A percentile compares a stretch with the other conserved stretches of the same genome.
These are phyloP conservation scores for Phytopythium montanum DNA, from an alignment of 352 stramenopile genomes.

Conservation along the genomic window DNA sequence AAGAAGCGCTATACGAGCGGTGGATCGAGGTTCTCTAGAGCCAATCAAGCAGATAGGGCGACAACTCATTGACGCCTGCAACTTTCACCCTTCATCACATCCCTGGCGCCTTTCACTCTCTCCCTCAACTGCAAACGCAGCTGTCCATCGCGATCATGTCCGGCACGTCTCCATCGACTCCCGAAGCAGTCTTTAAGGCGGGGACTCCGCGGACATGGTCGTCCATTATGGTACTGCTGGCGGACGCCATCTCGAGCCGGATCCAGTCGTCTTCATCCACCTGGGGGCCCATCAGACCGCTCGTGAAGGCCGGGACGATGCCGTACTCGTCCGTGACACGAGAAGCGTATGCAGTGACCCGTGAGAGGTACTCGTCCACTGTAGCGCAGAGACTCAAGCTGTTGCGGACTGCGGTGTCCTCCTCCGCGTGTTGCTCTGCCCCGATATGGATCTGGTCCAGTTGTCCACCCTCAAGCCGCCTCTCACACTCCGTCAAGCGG, in stretches of 20 bases:
- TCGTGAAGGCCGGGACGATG: constrained; percentile 1
- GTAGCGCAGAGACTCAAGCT: constrained; percentile 4
- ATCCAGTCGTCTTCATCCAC: constrained; percentile 6
- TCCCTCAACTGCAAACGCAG: not conserved
- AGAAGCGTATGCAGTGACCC: not conserved
- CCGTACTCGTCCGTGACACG: constrained; percentile 5
- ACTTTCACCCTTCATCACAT: not conserved
- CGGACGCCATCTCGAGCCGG: constrained; percentile 1
- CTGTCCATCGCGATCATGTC: not conserved
- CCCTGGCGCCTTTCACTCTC: not conserved
- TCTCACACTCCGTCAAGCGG: not conserved
- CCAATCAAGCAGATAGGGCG: no score
- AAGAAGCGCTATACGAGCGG: constrained; percentile 11
- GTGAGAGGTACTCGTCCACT: constrained; percentile 7
- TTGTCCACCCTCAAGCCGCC: not conserved
- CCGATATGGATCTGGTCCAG: not conserved
- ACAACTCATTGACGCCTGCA: not conserved
- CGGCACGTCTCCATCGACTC: not conserved
- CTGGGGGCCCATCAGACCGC: not conserved
- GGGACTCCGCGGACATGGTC: not conserved
- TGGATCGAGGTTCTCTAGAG: not conserved
- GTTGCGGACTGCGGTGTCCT: constrained; percentile 1
- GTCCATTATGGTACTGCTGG: constrained; percentile 2
- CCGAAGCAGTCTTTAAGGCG: not conserved
- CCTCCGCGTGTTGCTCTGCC: not conserved